Evolutionary conservation across 2,329 filamentous ascomycete species (phyloP).

Genomic region (Reticulascus tulasneorum): DNA sequence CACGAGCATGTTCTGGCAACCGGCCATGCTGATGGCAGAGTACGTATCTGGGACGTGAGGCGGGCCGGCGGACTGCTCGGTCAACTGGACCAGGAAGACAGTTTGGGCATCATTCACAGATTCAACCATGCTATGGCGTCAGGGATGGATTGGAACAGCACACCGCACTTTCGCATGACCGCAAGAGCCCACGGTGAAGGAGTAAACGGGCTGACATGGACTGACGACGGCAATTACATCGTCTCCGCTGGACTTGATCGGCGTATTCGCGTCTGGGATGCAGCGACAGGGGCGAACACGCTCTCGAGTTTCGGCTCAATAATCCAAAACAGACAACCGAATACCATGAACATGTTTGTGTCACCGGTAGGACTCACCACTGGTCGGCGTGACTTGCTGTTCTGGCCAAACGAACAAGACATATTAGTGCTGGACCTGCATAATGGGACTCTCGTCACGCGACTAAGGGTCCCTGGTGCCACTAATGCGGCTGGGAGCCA

Average conservation of each 20-base stretch:
- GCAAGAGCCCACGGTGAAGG: constrained; percentile 72
- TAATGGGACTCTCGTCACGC: constrained; percentile 68
- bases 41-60: constrained; percentile 84
- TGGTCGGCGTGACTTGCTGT: constrained; percentile 60
- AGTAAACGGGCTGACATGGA: constrained; percentile 84
- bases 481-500: constrained; percentile 40
- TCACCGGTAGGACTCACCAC: constrained; percentile 57
- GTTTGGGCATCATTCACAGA: constrained; percentile 57
- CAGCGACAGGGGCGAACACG: constrained; percentile 76
- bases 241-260: constrained; percentile 81
- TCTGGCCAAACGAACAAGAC: constrained; percentile 79
- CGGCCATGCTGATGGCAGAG: constrained; percentile 78
- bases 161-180: constrained; percentile 40
- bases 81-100: constrained; percentile 79
- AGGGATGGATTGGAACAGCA: constrained; percentile 23
- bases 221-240: constrained; percentile 70
- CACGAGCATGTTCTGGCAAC: constrained; percentile 77
- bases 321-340: constrained; percentile 68
- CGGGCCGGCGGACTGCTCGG: constrained; percentile 73
- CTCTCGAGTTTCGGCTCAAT: constrained; percentile 82
- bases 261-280: constrained; percentile 83
- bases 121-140: constrained; percentile 28
- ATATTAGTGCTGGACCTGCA: constrained; percentile 77
- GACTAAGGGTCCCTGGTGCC: constrained; percentile 63
- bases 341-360: constrained; percentile 57